Evolutionary conservation across 1,284 basidiomycete species (phyloP).

Genomic region (Sanghuangporus sanghuang): DNA sequence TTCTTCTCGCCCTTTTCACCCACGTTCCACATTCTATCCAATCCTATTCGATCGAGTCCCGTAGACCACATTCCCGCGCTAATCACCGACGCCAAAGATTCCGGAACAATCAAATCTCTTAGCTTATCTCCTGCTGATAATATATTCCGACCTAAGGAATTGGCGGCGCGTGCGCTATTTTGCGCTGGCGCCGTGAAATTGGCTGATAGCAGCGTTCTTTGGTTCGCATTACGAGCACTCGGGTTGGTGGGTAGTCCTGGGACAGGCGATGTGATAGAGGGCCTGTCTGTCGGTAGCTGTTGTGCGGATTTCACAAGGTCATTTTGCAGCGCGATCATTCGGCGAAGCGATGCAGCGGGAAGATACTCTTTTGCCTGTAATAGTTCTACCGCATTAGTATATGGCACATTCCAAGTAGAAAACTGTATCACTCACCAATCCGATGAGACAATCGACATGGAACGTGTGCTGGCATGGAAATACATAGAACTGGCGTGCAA

Average conservation of each 20-base stretch:
- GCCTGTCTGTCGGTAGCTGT: slow-evolving; percentile 30
- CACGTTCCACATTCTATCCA: slow-evolving; percentile 39
- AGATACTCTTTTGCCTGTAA: slow-evolving; percentile 85
- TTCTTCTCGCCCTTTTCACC: slow-evolving; percentile 37
- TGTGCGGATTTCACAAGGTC: slow-evolving; percentile 64
- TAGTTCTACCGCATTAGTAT: slow-evolving; percentile 2
- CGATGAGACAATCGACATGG: slow-evolving; percentile 92
- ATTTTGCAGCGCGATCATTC: slow-evolving; percentile 79
- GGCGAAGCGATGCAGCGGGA: slow-evolving; percentile 72
- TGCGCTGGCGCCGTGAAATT: slow-evolving; percentile 59
- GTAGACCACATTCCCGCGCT: slow-evolving; percentile 62
- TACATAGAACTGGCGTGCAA: slow-evolving; percentile 93
- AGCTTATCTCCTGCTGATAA: slow-evolving; percentile 86
- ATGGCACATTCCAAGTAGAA: not conserved
- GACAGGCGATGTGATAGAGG: slow-evolving; percentile 29
- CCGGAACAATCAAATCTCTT: slow-evolving; percentile 87
- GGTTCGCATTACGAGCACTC: slow-evolving; percentile 28
- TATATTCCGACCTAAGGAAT: slow-evolving; percentile 72
- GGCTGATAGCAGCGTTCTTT: slow-evolving; percentile 67
- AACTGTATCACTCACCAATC: slow-evolving; percentile 58
- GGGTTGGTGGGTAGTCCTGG: slow-evolving; percentile 35
- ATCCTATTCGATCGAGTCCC: slow-evolving; percentile 34
- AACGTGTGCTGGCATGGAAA: slow-evolving; percentile 97
- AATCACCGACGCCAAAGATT: slow-evolving; percentile 75
- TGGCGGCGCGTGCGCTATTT: slow-evolving; percentile 49